Evolutionary conservation across 2,329 filamentous ascomycete species (phyloP).

Genomic region (Cryphonectria japonica): DNA sequence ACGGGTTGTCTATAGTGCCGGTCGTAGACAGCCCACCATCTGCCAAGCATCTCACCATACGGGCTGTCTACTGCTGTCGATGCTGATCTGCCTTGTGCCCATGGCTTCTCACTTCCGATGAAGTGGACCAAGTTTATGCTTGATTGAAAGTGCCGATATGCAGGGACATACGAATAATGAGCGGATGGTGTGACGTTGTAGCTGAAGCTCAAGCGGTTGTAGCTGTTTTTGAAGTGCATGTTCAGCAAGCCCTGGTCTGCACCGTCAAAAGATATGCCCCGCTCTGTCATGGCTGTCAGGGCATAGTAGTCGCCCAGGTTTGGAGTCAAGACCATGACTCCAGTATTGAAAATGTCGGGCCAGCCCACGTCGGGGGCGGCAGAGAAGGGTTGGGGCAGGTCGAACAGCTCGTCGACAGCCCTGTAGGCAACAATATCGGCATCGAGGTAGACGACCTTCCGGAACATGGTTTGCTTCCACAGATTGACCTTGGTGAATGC

Average conservation of each 20-base stretch:
- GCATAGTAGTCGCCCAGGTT: conserved; percentile 88
- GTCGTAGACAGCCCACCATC: conserved; percentile 96
- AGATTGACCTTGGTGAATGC: conserved; percentile 96
- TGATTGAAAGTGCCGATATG: conserved; percentile 89
- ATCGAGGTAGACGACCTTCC: conserved; percentile 92
- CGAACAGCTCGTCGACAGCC: conserved; percentile 91
- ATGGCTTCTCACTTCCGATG: conserved; percentile 90
- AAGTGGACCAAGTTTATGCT: conserved; percentile 92
- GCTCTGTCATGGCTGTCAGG: conserved; percentile 79
- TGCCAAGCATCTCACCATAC: conserved; percentile 81
- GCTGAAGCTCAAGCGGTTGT: conserved; percentile 87
- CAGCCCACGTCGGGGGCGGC: conserved; percentile 94
- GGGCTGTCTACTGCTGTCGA: conserved; percentile 57
- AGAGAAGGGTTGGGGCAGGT: conserved; percentile 61
- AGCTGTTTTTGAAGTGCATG: conserved; percentile 84
- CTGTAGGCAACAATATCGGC: conserved; percentile 90
- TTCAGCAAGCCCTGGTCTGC: conserved; percentile 96
- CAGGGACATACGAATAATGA: conserved; percentile 96
- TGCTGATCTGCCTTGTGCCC: conserved; percentile 67
- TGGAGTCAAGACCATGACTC: conserved; percentile 88
- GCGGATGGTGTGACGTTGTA: conserved; percentile 98
- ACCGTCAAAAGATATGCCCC: conserved; percentile 92
- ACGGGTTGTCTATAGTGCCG: conserved; percentile 71
- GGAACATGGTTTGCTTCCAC: conserved; percentile 89
- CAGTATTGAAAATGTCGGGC: conserved; percentile 98